These are phyloP conservation scores for Nakazawaea molendinolei DNA, from an alignment of 805 yeast species.

Conservation along the genomic window DNA sequence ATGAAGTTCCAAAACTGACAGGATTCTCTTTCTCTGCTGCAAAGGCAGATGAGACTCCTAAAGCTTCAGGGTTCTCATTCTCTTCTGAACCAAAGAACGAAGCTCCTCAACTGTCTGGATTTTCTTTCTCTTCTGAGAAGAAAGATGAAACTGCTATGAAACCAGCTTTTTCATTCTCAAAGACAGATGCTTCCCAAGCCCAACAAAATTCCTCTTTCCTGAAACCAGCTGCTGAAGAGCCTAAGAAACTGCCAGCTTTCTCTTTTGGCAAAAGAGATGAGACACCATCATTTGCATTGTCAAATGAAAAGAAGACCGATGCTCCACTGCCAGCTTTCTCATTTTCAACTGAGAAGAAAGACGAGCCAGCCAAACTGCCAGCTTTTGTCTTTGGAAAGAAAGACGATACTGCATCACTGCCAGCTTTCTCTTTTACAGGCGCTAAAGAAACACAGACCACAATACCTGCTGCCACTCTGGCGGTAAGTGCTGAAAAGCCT, in stretches of 20 bases:
- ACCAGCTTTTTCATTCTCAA: too few relatives aligned
- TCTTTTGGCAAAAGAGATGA: neutral
- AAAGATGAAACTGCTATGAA: neutral
- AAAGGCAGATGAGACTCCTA: too few relatives aligned
- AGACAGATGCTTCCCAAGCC: too few relatives aligned
- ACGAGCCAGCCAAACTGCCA: neutral
- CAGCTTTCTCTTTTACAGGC: conserved; percentile 7
- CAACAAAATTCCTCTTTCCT: too few relatives aligned
- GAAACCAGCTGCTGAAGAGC: too few relatives aligned
- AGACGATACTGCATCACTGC: neutral
- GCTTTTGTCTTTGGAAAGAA: too few relatives aligned
- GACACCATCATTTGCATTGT: neutral
- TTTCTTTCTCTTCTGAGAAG: too few relatives aligned
- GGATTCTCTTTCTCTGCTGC: too few relatives aligned
- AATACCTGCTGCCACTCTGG: neutral
- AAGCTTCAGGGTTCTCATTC: too few relatives aligned
- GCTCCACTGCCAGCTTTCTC: conserved; percentile 6
- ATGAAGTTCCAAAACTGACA: too few relatives aligned
- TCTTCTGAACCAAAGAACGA: neutral
- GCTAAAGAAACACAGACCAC: neutral
- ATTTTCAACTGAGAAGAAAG: conserved; percentile 1
- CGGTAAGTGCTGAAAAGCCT: neutral
- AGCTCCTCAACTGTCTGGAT: neutral
- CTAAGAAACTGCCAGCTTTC: too few relatives aligned
- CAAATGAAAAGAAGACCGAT: too few relatives aligned